Evolutionary conservation across 1,139 yeast genomes (phyloP).

Genomic region (Geotrichum klebahnii): DNA sequence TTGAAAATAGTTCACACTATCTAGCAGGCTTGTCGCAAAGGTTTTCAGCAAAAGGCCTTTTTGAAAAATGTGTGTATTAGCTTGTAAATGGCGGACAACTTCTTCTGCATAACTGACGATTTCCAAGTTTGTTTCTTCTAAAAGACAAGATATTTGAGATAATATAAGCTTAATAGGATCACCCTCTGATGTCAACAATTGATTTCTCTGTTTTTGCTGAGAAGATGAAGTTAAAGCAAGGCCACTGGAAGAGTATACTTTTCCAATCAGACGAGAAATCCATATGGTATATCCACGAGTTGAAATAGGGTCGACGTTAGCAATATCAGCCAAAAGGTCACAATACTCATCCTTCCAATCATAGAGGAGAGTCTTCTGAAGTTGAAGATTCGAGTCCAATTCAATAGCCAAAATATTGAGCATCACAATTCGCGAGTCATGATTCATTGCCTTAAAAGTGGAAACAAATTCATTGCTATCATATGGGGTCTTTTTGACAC

Average conservation of each 20-base stretch:
- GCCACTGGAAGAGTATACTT: slow-evolving; percentile 9
- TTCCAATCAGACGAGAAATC: slow-evolving; percentile 16
- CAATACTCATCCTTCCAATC: not conserved
- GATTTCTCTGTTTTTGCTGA: not conserved
- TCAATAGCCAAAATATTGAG: slow-evolving; percentile 14
- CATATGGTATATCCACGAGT: slow-evolving; percentile 16
- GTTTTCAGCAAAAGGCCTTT: not conserved
- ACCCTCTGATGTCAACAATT: not conserved
- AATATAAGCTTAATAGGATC: slow-evolving; percentile 13
- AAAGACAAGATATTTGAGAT: not conserved
- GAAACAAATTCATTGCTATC: slow-evolving; percentile 1
- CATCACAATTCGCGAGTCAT: not conserved
- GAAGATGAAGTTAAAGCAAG: not conserved
- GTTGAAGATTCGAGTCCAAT: slow-evolving; percentile 8
- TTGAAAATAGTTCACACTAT: slow-evolving; percentile 3
- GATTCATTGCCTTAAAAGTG: not conserved
- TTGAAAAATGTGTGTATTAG: not conserved
- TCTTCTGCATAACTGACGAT: slow-evolving; percentile 14
- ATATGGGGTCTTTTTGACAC: not conserved
- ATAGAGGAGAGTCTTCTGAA: slow-evolving; percentile 3
- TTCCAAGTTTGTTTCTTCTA: slow-evolving; percentile 4
- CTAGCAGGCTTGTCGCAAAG: not conserved
- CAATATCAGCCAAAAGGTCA: slow-evolving; percentile 1
- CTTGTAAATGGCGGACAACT: slow-evolving; percentile 5
- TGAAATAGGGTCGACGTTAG: slow-evolving; percentile 2